A percentile compares a stretch with the other conserved stretches of the same genome.
Evolutionary conservation across 2,329 filamentous ascomycete species (phyloP).

Genomic region (Aspergillus pseudoviridinutans): DNA sequence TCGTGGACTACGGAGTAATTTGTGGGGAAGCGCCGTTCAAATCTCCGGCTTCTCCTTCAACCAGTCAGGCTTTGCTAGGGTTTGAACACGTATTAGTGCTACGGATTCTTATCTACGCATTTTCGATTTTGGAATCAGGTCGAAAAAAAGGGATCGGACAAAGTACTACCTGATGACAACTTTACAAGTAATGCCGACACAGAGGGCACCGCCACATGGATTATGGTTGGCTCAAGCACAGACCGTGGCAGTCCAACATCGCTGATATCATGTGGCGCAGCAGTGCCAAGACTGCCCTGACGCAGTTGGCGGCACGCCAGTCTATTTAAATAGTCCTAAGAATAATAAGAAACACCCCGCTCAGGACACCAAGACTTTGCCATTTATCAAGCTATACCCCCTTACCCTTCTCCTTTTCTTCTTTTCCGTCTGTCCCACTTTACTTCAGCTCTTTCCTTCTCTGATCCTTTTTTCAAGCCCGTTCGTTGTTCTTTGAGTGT

Average conservation of each 20-base stretch:
- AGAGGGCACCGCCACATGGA: slow-evolving; percentile 1
- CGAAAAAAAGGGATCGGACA: background rate
- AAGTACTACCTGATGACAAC: background rate
- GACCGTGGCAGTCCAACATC: slow-evolving; percentile 22
- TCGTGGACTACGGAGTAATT: background rate
- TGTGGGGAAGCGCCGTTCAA: slow-evolving; percentile 4
- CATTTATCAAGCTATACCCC: slow-evolving; percentile 19
- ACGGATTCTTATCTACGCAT: background rate
- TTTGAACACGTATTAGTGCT: background rate
- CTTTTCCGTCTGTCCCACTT: slow-evolving; percentile 2
- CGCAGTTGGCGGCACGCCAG: background rate
- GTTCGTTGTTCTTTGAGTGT: background rate
- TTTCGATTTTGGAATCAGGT: background rate
- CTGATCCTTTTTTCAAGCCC: background rate
- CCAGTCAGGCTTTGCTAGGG: background rate
- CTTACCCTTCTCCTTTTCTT: slow-evolving; percentile 14
- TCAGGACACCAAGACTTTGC: slow-evolving; percentile 8
- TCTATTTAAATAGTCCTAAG: background rate
- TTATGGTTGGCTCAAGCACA: background rate
- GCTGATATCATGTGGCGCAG: slow-evolving; percentile 22
- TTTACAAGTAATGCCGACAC: no score
- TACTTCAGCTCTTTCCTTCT: slow-evolving; percentile 1
- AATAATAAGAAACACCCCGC: background rate
- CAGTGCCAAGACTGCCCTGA: slow-evolving; percentile 4
- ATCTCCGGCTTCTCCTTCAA: slow-evolving; percentile 1